These are phyloP conservation scores for Leccinum uliginosum DNA, from an alignment of 768 basidiomycete genomes.

Conservation along the genomic window DNA sequence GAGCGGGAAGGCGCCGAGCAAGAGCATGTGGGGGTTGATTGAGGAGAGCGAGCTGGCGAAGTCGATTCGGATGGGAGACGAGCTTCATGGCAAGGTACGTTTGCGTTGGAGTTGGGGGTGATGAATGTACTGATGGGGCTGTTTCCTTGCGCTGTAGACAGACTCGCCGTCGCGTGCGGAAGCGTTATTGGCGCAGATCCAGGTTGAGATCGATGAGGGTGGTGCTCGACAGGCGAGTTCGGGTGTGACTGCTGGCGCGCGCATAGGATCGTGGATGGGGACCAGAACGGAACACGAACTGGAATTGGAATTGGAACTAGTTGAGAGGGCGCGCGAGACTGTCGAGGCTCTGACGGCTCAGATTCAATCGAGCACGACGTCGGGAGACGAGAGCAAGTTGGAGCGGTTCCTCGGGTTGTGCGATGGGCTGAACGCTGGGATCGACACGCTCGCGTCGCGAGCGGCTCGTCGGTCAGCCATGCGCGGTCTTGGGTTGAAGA, in stretches of 20 bases:
- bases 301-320: background rate
- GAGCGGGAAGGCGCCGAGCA: constrained; percentile 54
- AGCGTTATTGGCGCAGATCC: background rate
- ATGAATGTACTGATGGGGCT: background rate
- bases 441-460: background rate
- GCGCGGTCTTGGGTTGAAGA: background rate
- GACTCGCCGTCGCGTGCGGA: background rate
- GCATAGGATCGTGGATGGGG: background rate
- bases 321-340: constrained; percentile 31
- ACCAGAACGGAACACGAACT: background rate
- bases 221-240: background rate
- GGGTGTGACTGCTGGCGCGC: background rate
- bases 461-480: background rate
- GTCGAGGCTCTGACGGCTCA: constrained; percentile 33
- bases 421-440: background rate
- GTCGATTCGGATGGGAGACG: constrained; percentile 50
- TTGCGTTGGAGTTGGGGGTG: background rate
- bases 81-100: constrained; percentile 39
- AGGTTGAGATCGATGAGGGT: background rate
- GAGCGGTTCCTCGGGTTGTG: background rate
- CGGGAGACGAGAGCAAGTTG: background rate
- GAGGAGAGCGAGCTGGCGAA: constrained; percentile 81
- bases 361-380: background rate
- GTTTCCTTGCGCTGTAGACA: background rate
- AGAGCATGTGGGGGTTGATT: constrained; percentile 80